Percentiles rank a stretch among this genome's conserved stretches.
phyloP scores from a whole-genome alignment of 768 basidiomycete species.

The Tremella yokohamensis region DNA sequence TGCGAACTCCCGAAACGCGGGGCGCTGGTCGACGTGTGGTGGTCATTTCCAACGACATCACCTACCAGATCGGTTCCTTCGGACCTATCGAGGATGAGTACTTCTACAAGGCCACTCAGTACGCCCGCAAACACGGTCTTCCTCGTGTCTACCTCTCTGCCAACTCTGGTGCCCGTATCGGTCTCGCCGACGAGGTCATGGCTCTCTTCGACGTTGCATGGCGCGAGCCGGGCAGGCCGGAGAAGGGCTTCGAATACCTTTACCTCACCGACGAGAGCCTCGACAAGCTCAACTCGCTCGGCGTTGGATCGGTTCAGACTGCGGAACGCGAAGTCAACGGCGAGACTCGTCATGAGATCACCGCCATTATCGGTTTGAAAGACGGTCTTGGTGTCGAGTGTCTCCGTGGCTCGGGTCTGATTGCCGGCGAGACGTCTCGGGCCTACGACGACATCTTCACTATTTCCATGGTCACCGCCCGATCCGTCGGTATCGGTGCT shows the following conservation, averaged over 20 bases:
- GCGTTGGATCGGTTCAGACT: slow-evolving; percentile 69
- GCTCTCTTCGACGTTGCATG: slow-evolving; percentile 86
- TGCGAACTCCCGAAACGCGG: slow-evolving; percentile 80
- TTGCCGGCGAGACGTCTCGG: slow-evolving; percentile 95
- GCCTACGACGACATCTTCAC: slow-evolving; percentile 99
- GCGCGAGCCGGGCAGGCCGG: slow-evolving; percentile 74
- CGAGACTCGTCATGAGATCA: slow-evolving; percentile 87
- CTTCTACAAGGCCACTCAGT: slow-evolving; percentile 91
- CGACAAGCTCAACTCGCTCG: slow-evolving; percentile 84
- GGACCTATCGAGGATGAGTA: slow-evolving; percentile 93
- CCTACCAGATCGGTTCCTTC: slow-evolving; percentile 97
- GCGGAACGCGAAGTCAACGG: slow-evolving; percentile 79
- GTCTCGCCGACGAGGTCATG: slow-evolving; percentile 87
- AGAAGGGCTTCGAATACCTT: slow-evolving; percentile 93
- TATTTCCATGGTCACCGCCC: slow-evolving; percentile 95
- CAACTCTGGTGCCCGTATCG: slow-evolving; percentile 96
- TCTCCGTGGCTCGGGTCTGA: slow-evolving; percentile 91
- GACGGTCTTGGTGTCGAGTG: slow-evolving; percentile 97
- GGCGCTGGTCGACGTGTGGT: slow-evolving; percentile 81
- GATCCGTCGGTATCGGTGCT: slow-evolving; percentile 98
- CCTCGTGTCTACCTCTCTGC: slow-evolving; percentile 97
- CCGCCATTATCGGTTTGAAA: slow-evolving; percentile 93
- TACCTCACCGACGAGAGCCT: slow-evolving; percentile 91
- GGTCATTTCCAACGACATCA: slow-evolving; percentile 96
- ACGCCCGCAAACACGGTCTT: slow-evolving; percentile 79